Evolutionary conservation across 345 rosid genomes (phyloP), one percentile per base, ranked within the genome.

Genomic region (Mallotus nudiflorus): DNA sequence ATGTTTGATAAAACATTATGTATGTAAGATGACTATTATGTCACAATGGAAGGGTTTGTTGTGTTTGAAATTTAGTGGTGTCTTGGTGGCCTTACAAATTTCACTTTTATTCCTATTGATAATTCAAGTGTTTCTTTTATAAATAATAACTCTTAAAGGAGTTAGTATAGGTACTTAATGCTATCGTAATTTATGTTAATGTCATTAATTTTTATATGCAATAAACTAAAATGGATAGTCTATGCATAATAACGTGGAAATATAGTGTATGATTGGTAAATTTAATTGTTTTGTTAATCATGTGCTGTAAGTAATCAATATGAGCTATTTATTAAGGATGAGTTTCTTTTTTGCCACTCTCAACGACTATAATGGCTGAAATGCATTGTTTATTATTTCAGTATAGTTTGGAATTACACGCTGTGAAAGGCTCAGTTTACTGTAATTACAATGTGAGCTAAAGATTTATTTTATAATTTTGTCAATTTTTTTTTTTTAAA

Each of bases 341-440:
- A 18, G 20, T 12, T 20, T 2, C 2, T 59, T 39, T 10, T 18
- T 12, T 22, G 19, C 29, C 28, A 3, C 1, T 39, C 18, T 22
- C 16, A n/a, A n/a, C n/a, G n/a, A n/a, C n/a, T n/a, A n/a, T n/a
- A 25, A 11, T 49, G 50, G 10, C 55, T n/a, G n/a, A n/a, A 2
- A 33, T 19, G 29, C 24, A 10, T 33, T 45, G 35, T 72, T 48
- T 67, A 1, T 50, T 69, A 55, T 68, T 82, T 76, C 86, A 90
- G 97, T 78, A 6, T 95, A 97, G 97, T 80, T 92, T 59, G 99
- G 97, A 48, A 75, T 92, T 66, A 77, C 86, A n/a, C 92, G 97
- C 78, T 67, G 81, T 28, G 76, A 76, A 64, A 96, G 90, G 14
- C 75, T 39, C 85, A 88, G 51, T 84, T 87, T 66, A 93, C 97